These are phyloP conservation scores for Prunus salicina DNA, from an alignment of 306 rosid species.

Conservation along the genomic window DNA sequence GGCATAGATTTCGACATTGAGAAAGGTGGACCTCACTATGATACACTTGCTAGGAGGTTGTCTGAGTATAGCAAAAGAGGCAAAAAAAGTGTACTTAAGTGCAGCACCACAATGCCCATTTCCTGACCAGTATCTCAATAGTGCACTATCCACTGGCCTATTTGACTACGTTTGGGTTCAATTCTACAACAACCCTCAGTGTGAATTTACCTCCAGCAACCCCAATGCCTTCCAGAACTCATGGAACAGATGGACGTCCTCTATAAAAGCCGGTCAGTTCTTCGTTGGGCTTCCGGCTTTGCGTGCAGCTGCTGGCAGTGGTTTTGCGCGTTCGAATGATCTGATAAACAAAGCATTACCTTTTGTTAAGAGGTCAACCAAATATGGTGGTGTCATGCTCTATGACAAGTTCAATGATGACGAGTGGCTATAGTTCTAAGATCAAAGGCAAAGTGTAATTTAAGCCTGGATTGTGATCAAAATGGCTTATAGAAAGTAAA, in stretches of 20 bases:
- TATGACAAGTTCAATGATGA: slow-evolving; percentile 16
- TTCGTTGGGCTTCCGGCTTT: slow-evolving; percentile 28
- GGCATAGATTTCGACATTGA: slow-evolving; percentile 39
- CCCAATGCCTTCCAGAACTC: slow-evolving; percentile 11
- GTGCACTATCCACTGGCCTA: slow-evolving; percentile 27
- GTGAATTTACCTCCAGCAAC: slow-evolving; percentile 14
- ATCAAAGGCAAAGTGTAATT: background rate
- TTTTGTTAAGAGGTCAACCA: background rate
- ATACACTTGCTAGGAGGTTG: slow-evolving; percentile 21
- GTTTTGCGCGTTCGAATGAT: slow-evolving; percentile 13
- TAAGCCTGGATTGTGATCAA: background rate
- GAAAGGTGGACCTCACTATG: slow-evolving; percentile 9
- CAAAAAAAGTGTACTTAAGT: slow-evolving; percentile 20
- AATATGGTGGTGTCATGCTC: slow-evolving; percentile 35
- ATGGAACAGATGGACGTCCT: slow-evolving; percentile 30
- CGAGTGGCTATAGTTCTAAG: background rate
- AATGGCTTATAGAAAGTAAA: background rate
- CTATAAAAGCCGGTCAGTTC: slow-evolving; percentile 4
- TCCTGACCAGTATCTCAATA: slow-evolving; percentile 5
- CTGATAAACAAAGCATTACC: slow-evolving; percentile 20
- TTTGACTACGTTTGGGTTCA: slow-evolving; percentile 40
- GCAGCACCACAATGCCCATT: slow-evolving; percentile 40
- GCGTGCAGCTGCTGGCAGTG: slow-evolving; percentile 11
- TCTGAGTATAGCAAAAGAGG: slow-evolving; percentile 7
- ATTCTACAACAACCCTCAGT: slow-evolving; percentile 22